Conservation (phyloP, 495 filamentous ascomycete genomes). For the Penicillium arizonense region DNA sequence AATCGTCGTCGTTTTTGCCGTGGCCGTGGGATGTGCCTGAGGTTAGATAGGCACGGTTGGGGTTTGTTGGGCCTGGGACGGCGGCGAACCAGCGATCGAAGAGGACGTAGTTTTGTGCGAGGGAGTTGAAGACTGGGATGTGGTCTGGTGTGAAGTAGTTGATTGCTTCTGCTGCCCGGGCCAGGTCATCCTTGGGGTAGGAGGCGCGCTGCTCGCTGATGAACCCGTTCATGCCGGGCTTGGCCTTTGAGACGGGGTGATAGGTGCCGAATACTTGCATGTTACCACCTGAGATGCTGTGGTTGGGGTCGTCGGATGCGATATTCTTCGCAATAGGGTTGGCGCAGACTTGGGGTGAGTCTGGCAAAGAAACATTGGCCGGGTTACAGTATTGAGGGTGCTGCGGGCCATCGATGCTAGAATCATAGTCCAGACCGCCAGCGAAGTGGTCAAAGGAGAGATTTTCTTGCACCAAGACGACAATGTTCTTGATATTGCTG, state of each 20-base stretch:
- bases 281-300: conserved; percentile 48
- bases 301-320: conserved; percentile 47
- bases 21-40: conserved; percentile 51
- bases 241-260: conserved; percentile 29
- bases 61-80: conserved; percentile 49
- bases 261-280: conserved; percentile 48
- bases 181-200: conserved; percentile 27
- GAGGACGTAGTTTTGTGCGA: conserved; percentile 50
- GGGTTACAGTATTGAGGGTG: conserved; percentile 42
- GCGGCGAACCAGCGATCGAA: conserved; percentile 50
- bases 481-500: conserved; percentile 44
- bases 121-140: conserved; percentile 41
- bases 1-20: conserved; percentile 43
- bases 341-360: conserved; percentile 36
- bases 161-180: conserved; percentile 44
- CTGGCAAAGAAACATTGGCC: conserved; percentile 32
- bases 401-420: conserved; percentile 32
- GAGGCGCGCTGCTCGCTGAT: conserved; percentile 45
- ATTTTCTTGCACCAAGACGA: conserved; percentile 46
- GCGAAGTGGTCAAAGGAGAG: conserved; percentile 44
- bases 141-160: conserved; percentile 49
- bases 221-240: conserved; percentile 40
- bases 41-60: conserved; percentile 48
- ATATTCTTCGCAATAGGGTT: conserved; percentile 30
- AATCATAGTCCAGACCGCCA: conserved; percentile 37